Conservation (phyloP, 1,139 yeast species). For the Blastobotrys illinoisensis region DNA sequence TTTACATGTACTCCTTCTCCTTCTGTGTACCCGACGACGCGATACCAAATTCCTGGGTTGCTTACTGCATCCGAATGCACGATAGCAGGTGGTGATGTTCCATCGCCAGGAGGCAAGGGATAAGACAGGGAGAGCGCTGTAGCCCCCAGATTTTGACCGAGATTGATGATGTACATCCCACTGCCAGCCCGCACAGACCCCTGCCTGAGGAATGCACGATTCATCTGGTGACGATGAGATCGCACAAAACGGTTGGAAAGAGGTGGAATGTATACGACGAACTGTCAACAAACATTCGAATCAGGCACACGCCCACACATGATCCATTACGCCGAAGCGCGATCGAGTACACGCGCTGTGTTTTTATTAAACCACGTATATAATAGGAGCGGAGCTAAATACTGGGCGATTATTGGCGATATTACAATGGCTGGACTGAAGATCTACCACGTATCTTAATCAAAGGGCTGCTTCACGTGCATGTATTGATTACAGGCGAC, state of each 20-base stretch:
- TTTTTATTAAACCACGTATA: too few species aligned
- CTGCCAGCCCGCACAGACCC: not conserved
- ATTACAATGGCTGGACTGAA: not conserved
- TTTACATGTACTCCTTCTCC: not conserved
- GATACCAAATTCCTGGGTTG: not conserved
- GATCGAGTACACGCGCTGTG: too few species aligned
- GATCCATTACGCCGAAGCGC: not conserved
- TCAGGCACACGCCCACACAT: not conserved
- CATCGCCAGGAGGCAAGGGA: conserved; percentile 1
- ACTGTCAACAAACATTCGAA: conserved; percentile 1
- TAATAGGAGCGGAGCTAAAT: too few species aligned
- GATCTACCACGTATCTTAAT: not conserved
- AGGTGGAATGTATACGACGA: not conserved
- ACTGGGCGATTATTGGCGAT: not conserved
- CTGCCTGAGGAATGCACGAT: not conserved
- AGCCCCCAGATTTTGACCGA: not conserved
- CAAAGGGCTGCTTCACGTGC: not conserved
- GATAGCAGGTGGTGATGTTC: not conserved
- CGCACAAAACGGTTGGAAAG: not conserved
- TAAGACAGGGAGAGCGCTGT: not conserved
- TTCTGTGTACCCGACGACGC: not conserved
- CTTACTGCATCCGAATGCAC: not conserved
- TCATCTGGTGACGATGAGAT: not conserved
- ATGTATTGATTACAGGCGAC: not conserved
- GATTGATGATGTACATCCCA: not conserved